Evolutionary conservation across 345 rosid genomes (phyloP).

Genomic region (Crucihimalaya himalaica): DNA sequence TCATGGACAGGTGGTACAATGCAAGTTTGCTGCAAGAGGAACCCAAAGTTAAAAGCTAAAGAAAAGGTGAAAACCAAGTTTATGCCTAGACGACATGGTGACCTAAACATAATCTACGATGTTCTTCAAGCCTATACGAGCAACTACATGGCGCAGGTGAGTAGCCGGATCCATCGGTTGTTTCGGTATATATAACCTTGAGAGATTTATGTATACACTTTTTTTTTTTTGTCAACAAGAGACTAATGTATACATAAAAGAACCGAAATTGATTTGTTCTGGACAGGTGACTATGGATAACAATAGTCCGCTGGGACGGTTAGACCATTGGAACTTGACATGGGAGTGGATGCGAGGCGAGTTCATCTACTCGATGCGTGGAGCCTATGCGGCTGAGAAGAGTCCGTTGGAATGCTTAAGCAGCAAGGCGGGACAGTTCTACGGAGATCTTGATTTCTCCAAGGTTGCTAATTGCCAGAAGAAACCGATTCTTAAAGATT

Average conservation of each 20-base stretch:
- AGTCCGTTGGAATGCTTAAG: constrained; percentile 56
- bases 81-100: constrained; percentile 52
- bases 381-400: constrained; percentile 63
- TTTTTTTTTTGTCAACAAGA: too few relatives aligned
- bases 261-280: neutral
- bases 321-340: constrained; percentile 90
- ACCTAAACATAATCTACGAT: constrained; percentile 67
- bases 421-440: constrained; percentile 63
- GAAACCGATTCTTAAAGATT: constrained; percentile 67
- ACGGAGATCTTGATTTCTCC: constrained; percentile 68
- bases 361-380: constrained; percentile 73
- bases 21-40: constrained; percentile 71
- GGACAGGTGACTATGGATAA: constrained; percentile 73
- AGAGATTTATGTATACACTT: neutral
- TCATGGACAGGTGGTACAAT: constrained; percentile 54
- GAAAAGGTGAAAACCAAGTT: constrained; percentile 45
- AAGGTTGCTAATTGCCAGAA: constrained; percentile 65
- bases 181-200: neutral
- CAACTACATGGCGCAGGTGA: constrained; percentile 71
- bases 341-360: constrained; percentile 98
- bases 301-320: constrained; percentile 66
- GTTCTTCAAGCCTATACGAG: constrained; percentile 61
- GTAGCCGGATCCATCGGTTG: neutral
- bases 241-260: neutral
- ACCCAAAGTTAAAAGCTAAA: constrained; percentile 64